Evolutionary conservation across 129 eudicot genomes (phyloP), one percentile per base, ranked within the genome.

Genomic region (Lactuca saligna): DNA sequence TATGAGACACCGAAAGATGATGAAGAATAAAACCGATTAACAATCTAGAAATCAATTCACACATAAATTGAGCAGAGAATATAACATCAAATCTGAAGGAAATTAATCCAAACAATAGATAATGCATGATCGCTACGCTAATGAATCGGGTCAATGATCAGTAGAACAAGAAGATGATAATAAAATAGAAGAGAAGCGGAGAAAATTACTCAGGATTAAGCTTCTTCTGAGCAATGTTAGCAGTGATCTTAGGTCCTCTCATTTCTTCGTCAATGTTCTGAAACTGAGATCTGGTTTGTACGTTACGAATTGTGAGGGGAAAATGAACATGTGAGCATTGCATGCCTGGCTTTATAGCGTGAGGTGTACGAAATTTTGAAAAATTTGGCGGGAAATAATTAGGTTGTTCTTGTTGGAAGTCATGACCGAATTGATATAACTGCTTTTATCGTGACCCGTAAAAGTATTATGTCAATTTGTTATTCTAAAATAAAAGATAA

Each of bases 211-310:
- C 71, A 16, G 76, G 33, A 57, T 54, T 54, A 25, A 71, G 79
- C 71, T 68, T 77, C 73, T 77, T 81, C 29, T 72, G 76, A 50
- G 79, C 82, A 8, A 81, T 39, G 49, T 39, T 17, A 49, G 79
- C 75, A 32, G 60, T 53, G 68, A 6, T 66, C 62, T 72, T 72
- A 1, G 81, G 78, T 68, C 72, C 85, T 72, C 77, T 76, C 82
- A 81, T 76, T 59, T 54, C 63, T 57, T 5, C 61, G 41, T 42
- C 62, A 44, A 20, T 29, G 12, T 9, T 58, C 15, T 72, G 37
- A 61, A 32, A 51, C 32, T 57, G 54, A 57, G 74, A 75, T 58
- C 61, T 75, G 79, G 11, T 56, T 9, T 15, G 72, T 72, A 25
- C 13, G 51, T 46, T 61, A 61, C n/a, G 66, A 61, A 38, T 2